These are phyloP conservation scores for Ogataea polymorpha DNA, from an alignment of 805 yeast genomes.

Conservation along the genomic window DNA sequence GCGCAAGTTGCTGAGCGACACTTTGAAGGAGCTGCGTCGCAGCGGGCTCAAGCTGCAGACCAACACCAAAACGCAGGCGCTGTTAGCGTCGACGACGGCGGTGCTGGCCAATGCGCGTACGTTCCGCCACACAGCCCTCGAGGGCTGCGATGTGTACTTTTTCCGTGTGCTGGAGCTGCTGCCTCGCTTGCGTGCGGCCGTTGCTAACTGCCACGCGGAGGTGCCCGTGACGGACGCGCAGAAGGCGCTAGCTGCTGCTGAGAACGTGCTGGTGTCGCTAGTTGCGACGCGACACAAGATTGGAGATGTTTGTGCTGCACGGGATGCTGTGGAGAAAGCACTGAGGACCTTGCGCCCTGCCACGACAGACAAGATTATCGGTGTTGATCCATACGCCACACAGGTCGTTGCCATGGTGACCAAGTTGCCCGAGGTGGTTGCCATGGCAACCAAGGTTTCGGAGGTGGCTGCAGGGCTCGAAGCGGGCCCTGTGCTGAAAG, in stretches of 20 bases:
- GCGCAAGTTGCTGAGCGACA: slow-evolving; percentile 69
- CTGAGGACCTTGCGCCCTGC: neutral
- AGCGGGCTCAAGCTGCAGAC: slow-evolving; percentile 73
- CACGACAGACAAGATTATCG: neutral
- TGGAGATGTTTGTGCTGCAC: slow-evolving; percentile 25
- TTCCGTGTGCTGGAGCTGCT: slow-evolving; percentile 72
- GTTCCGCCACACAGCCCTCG: slow-evolving; percentile 38
- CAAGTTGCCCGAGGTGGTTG: slow-evolving; percentile 13
- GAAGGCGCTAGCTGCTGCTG: slow-evolving; percentile 73
- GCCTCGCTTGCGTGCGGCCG: slow-evolving; percentile 72
- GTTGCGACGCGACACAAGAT: slow-evolving; percentile 52
- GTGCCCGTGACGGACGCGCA: slow-evolving; percentile 72
- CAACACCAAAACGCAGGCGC: slow-evolving; percentile 60
- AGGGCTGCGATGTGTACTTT: slow-evolving; percentile 51
- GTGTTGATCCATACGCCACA: slow-evolving; percentile 6
- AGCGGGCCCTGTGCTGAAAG: neutral
- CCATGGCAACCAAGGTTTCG: slow-evolving; percentile 1
- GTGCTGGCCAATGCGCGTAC: slow-evolving; percentile 56
- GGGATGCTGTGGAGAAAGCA: neutral
- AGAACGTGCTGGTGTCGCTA: slow-evolving; percentile 61
- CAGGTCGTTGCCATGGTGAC: slow-evolving; percentile 28
- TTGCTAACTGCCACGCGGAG: slow-evolving; percentile 61
- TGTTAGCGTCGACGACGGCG: slow-evolving; percentile 59
- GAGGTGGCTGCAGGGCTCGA: neutral
- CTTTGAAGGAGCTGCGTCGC: slow-evolving; percentile 67